Evolutionary conservation across 139 green algal genomes (phyloP).

Genomic region (Nannochloris sp.): DNA sequence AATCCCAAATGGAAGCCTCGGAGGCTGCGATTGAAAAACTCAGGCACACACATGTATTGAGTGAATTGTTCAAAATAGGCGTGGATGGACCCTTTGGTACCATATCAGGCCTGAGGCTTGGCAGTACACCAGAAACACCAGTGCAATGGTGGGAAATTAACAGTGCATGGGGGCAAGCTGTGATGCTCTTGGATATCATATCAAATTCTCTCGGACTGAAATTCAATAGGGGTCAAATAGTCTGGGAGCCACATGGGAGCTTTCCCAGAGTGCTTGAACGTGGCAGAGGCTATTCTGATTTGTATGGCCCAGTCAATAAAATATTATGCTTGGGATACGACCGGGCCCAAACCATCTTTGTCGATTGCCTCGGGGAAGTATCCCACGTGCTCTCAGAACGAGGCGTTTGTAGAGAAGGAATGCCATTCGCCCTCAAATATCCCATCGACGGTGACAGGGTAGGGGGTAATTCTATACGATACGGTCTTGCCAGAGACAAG

Average conservation of each 20-base stretch:
- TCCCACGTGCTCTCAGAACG: slow-evolving; percentile 41
- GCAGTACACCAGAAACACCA: slow-evolving; percentile 47
- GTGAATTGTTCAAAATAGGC: slow-evolving; percentile 85
- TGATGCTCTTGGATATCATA: slow-evolving; percentile 89
- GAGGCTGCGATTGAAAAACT: background rate
- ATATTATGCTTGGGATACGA: slow-evolving; percentile 79
- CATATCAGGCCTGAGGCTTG: slow-evolving; percentile 79
- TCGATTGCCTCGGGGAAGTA: slow-evolving; percentile 82
- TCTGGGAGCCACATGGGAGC: slow-evolving; percentile 77
- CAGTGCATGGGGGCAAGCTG: slow-evolving; percentile 86
- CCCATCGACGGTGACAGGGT: slow-evolving; percentile 81
- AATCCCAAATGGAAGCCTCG: background rate
- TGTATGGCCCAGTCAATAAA: slow-evolving; percentile 85
- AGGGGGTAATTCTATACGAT: slow-evolving; percentile 66
- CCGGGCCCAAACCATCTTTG: slow-evolving; percentile 64
- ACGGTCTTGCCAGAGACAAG: slow-evolving; percentile 72
- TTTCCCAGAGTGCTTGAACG: slow-evolving; percentile 72
- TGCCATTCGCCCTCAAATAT: slow-evolving; percentile 71
- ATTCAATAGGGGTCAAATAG: slow-evolving; percentile 37
- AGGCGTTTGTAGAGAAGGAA: slow-evolving; percentile 1
- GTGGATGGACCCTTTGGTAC: slow-evolving; percentile 80
- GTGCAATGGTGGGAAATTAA: slow-evolving; percentile 98
- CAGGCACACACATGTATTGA: slow-evolving; percentile 51
- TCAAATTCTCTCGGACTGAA: slow-evolving; percentile 25
- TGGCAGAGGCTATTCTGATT: slow-evolving; percentile 42